Base-by-base conservation (phyloP, 2,329 filamentous ascomycete genomes). In the Elsinoe ampelina region DNA sequence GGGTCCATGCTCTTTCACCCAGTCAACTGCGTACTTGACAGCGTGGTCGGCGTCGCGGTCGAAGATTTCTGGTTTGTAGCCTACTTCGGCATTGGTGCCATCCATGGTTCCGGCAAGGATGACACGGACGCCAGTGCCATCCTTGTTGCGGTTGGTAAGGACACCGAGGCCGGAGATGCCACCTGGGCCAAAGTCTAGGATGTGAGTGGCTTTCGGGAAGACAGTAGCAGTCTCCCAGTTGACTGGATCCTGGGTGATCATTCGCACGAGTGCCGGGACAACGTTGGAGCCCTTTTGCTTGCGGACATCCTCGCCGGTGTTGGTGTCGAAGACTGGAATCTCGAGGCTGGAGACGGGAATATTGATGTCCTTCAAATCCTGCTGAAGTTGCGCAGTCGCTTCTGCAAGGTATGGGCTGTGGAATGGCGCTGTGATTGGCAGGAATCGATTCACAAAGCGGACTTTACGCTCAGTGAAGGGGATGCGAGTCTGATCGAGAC, bases 1-100 rank as follows among this genome's bases (percentile, higher is more conserved):
- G n/a, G 95, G 93, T 8, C 92, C 91, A 68, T 93, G 91, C 71
- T 96, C 91, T 73, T 95, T 95, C 58, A 98, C 90, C 95, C 95
- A 98, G 72, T 98, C 89, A 30, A 90, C 86, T 50, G 93, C 92
- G 70, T 90, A 97, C 71, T 91, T 93, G 67, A 98, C 86, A 4
- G 93, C 91, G 66, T 96, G 84, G 68, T 96, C 89, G 66, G 91
- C 89, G 69, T 98, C 93, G 58, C 93, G 87, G 69, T 98, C 92
- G 65, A 98, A 98, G 54, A 98, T 80, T 74, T 98, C 93, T 1
- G 92, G 87, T 79, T 98, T 98, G 79, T 96, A 98, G 57, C 93
- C 93, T 60, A 98, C 86, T 72, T 97, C 93, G 32, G 81, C 79
- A 59, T 95, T 86, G 17, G 90, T 90, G 54, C 92, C 92, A 66